These are phyloP conservation scores for Pseudogymnoascus sp. DNA, from an alignment of 2,329 filamentous ascomycete genomes.

Conservation along the genomic window DNA sequence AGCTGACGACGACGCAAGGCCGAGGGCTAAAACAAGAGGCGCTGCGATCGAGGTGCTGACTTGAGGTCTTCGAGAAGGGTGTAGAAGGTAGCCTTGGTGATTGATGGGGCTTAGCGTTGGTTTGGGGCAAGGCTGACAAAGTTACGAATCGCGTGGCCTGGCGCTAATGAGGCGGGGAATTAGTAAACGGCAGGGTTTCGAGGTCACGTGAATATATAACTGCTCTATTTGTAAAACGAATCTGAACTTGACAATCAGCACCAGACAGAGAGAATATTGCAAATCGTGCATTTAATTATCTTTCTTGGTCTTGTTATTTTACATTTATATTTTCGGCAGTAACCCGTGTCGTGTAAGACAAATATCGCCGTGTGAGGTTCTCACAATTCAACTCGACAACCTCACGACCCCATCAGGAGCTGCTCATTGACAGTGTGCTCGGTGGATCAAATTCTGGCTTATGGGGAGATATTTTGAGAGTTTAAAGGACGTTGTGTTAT, in stretches of 20 bases:
- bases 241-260: background rate
- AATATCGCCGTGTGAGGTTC: background rate
- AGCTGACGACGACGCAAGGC: conserved; percentile 2
- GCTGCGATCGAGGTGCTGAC: background rate
- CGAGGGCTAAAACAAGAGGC: background rate
- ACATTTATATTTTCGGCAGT: no score
- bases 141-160: conserved; percentile 1
- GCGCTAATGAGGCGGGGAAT: background rate
- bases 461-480: background rate
- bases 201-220: background rate
- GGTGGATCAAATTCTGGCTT: background rate
- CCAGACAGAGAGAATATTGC: background rate
- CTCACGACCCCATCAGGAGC: background rate
- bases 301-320: background rate
- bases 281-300: background rate
- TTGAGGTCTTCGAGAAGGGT: conserved; percentile 6
- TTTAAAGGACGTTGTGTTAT: background rate
- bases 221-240: background rate
- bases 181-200: background rate
- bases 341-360: background rate
- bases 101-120: background rate
- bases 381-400: background rate
- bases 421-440: background rate
- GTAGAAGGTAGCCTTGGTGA: conserved; percentile 7
- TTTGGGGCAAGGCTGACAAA: conserved; percentile 2